Conservation (phyloP, 768 basidiomycete genomes). For the Macrolepiota albuminosa region DNA sequence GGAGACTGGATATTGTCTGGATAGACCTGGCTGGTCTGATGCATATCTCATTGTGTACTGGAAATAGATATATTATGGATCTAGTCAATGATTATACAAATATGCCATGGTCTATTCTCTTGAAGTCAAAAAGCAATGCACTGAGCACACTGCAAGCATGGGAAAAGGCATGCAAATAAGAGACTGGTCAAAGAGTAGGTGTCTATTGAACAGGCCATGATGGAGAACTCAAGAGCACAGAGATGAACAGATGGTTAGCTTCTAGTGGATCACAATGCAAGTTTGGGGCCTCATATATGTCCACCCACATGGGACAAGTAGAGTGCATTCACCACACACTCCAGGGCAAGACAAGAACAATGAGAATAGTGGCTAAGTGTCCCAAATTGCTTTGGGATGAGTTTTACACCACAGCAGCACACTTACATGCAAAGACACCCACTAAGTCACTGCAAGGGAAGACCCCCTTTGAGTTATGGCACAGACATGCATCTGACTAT, state of each 20-base stretch:
- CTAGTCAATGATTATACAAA: too few relatives aligned
- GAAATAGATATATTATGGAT: too few relatives aligned
- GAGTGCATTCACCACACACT: not conserved
- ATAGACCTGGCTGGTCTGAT: too few relatives aligned
- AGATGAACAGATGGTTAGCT: not conserved
- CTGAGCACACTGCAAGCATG: too few relatives aligned
- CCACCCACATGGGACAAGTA: not conserved
- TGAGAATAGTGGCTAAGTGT: not conserved
- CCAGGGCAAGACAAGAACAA: not conserved
- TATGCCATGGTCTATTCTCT: too few relatives aligned
- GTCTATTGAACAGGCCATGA: not conserved
- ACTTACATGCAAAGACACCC: not conserved
- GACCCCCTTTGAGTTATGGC: not conserved
- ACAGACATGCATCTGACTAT: not conserved
- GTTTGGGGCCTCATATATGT: not conserved
- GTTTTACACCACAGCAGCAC: not conserved
- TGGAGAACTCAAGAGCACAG: not conserved
- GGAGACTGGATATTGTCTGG: not conserved
- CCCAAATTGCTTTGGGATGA: not conserved
- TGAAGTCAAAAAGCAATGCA: too few relatives aligned
- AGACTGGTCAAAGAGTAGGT: not conserved
- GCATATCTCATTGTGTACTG: too few relatives aligned
- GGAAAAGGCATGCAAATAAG: not conserved
- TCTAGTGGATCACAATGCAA: not conserved
- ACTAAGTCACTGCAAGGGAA: not conserved